phyloP scores from a whole-genome alignment of 2,329 filamentous ascomycete genomes.

The Meredithiella fracta region DNA sequence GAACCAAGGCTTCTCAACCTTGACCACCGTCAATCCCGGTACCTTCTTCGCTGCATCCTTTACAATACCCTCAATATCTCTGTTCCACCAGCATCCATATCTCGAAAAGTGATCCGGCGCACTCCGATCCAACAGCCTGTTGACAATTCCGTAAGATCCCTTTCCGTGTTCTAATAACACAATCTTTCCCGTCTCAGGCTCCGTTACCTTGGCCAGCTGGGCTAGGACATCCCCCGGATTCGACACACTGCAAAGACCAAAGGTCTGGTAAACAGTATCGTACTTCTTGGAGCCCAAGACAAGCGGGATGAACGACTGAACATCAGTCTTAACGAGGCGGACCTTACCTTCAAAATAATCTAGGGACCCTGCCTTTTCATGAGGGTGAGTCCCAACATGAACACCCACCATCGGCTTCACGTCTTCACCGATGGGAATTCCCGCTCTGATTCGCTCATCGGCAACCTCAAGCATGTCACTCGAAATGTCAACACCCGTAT shows the following conservation, averaged over 20 bases:
- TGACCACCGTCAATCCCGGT: constrained; percentile 40
- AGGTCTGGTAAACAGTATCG: constrained; percentile 48
- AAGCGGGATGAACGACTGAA: constrained; percentile 27
- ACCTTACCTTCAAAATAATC: constrained; percentile 27
- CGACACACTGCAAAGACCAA: constrained; percentile 46
- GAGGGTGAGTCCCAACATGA: constrained; percentile 16
- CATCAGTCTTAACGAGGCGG: constrained; percentile 34
- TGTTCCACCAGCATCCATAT: constrained; percentile 54
- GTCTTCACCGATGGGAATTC: constrained; percentile 23
- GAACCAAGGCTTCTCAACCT: constrained; percentile 33
- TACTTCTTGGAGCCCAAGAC: constrained; percentile 25
- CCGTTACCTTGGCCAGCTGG: constrained; percentile 35
- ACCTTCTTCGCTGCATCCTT: constrained; percentile 29
- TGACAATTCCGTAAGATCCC: constrained; percentile 37
- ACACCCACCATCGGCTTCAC: constrained; percentile 25
- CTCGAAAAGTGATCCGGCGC: constrained; percentile 39
- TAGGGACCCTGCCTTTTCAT: constrained; percentile 16
- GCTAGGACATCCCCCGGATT: constrained; percentile 37
- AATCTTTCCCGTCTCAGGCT: constrained; percentile 41
- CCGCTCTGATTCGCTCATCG: constrained; percentile 31
- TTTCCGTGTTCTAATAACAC: constrained; percentile 47
- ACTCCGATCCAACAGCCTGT: constrained; percentile 37
- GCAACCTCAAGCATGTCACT: constrained; percentile 43
- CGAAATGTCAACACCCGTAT: constrained; percentile 46
- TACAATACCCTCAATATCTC: constrained; percentile 41